Evolutionary conservation across 2,329 filamentous ascomycete genomes (phyloP).

Genomic region (Ascocoryne sarcoides): DNA sequence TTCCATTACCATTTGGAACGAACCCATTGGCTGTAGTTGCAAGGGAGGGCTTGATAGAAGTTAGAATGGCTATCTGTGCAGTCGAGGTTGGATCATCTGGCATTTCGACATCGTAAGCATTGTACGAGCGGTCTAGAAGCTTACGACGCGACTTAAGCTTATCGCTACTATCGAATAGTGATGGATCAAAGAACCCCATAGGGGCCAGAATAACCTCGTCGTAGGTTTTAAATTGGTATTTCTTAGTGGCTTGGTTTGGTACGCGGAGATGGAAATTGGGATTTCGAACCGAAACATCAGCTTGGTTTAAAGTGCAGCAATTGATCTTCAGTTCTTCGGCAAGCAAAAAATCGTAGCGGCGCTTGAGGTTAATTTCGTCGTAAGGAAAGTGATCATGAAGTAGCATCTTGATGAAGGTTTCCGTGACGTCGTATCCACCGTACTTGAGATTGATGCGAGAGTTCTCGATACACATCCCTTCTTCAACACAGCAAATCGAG

Average conservation of each 20-base stretch:
- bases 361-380: constrained; percentile 80
- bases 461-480: constrained; percentile 89
- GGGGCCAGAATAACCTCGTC: constrained; percentile 92
- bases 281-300: constrained; percentile 78
- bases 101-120: constrained; percentile 79
- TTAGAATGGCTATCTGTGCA: constrained; percentile 65
- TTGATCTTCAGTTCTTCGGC: constrained; percentile 95
- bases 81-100: constrained; percentile 84
- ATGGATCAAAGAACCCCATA: constrained; percentile 87
- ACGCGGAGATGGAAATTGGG: constrained; percentile 87
- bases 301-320: constrained; percentile 84
- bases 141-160: constrained; percentile 76
- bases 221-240: constrained; percentile 94
- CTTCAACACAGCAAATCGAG: constrained; percentile 92
- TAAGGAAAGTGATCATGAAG: constrained; percentile 94
- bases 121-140: constrained; percentile 78
- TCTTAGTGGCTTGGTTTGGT: constrained; percentile 78
- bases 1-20: constrained; percentile 25
- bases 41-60: constrained; percentile 51
- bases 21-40: constrained; percentile 34
- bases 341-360: constrained; percentile 84
- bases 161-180: constrained; percentile 71
- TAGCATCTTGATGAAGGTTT: constrained; percentile 97
- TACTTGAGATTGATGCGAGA: constrained; percentile 93
- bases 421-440: constrained; percentile 85